Base-by-base conservation (phyloP, 2,329 filamentous ascomycete species). In the Ambrosiella xylebori region DNA sequence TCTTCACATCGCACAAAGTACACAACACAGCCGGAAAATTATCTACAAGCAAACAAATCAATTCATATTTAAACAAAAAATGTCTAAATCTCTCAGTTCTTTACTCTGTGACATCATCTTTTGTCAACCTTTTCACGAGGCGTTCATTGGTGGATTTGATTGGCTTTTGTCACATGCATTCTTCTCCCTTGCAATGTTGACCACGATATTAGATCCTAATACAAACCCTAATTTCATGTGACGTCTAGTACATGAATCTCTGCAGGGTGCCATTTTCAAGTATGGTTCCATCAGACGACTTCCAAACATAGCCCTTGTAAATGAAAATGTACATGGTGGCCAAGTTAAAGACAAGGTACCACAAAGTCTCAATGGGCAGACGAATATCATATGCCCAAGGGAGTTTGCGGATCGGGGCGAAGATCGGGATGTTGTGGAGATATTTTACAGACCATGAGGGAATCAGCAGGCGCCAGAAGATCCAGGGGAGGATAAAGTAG, bases 401-500 rank as follows among this genome's bases (percentile, higher is more conserved):
- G 15, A 62, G 15, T 7, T 61, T 44, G 12, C 40, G 36, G 1
- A 54, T 38, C 40, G 55, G 44, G 40, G 61, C 36, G 54, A 51
- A 41, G 17, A 61, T 55, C 44, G 56, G 57, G 27, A 27, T 27
- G 56, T 27, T 27, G 13, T n/a, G 39, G 38, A 56, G 38, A 3
- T 40, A 59, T 51, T 63, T 58, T 15, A 60, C 41, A 17, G 54
- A 53, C 71, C 71, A 73, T 56, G 74, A 69, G 0, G 88, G 88
- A 0, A 94, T 71, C 65, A 94, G 78, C 7, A 97, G 71, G 0
- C 93, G 79, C 88, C 90, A 97, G 65, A 96, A 82, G 7, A 96
- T 79, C 88, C 89, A 98, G 0, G 91, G 90, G 11, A 96, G 76
- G 66, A 98, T 94, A 69, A 95, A 95, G 70, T 98, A 98, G 12